These are phyloP conservation scores for Solanum appendiculatum DNA, from an alignment of 257 asterid species.

Conservation along the genomic window DNA sequence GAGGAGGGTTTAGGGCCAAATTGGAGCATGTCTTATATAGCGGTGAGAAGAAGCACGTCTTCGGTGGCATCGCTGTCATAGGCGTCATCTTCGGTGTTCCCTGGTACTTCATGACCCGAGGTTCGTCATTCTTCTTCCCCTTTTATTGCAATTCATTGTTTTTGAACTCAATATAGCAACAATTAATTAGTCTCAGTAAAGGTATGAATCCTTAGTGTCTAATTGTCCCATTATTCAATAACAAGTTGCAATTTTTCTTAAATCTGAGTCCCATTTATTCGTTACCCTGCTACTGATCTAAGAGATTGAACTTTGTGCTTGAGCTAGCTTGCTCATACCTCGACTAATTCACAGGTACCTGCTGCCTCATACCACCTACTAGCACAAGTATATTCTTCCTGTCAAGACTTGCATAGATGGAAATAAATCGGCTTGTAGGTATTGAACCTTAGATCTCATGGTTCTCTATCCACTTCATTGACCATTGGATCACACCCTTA, in stretches of 20 bases:
- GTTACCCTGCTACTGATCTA: neutral
- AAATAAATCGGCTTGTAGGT: neutral
- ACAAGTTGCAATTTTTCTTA: neutral
- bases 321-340: neutral
- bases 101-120: conserved; percentile 81
- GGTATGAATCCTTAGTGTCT: neutral
- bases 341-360: neutral
- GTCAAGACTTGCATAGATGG: neutral
- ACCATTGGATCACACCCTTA: too few relatives aligned
- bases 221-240: neutral
- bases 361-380: neutral
- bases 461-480: neutral
- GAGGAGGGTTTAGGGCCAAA: conserved; percentile 57
- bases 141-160: neutral
- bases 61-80: conserved; percentile 68
- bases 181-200: neutral
- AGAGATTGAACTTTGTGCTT: conserved; percentile 28
- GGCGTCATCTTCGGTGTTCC: conserved; percentile 66
- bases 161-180: neutral
- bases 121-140: conserved; percentile 12
- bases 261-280: neutral
- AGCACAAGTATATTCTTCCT: neutral
- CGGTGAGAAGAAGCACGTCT: conserved; percentile 85
- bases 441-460: neutral
- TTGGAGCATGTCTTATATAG: conserved; percentile 56